A percentile compares a stretch with the other conserved stretches of the same genome.
Conservation (phyloP, 805 yeast species). For the Nakazawaea wickerhamii region DNA sequence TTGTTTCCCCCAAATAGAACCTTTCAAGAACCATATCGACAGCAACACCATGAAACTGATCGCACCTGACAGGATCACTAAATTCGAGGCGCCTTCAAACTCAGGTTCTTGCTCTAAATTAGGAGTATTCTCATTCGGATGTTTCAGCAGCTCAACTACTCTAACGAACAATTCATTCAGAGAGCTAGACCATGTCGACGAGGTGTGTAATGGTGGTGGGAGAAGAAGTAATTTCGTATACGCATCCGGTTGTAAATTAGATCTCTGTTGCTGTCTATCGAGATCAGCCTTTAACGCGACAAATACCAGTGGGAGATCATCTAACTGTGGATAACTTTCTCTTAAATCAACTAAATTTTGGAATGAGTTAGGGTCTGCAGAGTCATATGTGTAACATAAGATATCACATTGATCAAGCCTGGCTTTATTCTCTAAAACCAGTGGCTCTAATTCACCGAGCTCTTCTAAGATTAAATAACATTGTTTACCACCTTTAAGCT, state of each 20-base stretch:
- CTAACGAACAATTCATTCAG: conserved; percentile 80
- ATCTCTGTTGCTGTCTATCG: conserved; percentile 92
- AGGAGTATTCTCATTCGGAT: conserved; percentile 75
- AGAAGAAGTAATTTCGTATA: conserved; percentile 62
- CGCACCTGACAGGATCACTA: conserved; percentile 63
- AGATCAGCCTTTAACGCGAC: conserved; percentile 94
- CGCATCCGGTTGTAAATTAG: conserved; percentile 80
- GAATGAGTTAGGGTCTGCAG: conserved; percentile 94
- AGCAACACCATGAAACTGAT: conserved; percentile 59
- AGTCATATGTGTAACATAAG: conserved; percentile 83
- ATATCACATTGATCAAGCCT: conserved; percentile 86
- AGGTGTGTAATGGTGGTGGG: conserved; percentile 84
- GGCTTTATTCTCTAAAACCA: conserved; percentile 63
- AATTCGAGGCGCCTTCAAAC: conserved; percentile 43
- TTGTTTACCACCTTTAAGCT: conserved; percentile 90
- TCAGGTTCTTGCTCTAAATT: conserved; percentile 65
- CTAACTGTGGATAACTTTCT: conserved; percentile 48
- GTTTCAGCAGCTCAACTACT: conserved; percentile 80
- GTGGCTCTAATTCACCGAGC: conserved; percentile 79
- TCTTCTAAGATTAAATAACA: conserved; percentile 90
- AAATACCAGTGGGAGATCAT: conserved; percentile 72
- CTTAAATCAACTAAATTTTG: conserved; percentile 73
- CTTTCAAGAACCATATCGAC: conserved; percentile 61
- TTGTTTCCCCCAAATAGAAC: conserved; percentile 27
- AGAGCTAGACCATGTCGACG: conserved; percentile 86